Base-by-base conservation (phyloP, 352 stramenopile genomes). In the Phytophthora pluvialis region DNA sequence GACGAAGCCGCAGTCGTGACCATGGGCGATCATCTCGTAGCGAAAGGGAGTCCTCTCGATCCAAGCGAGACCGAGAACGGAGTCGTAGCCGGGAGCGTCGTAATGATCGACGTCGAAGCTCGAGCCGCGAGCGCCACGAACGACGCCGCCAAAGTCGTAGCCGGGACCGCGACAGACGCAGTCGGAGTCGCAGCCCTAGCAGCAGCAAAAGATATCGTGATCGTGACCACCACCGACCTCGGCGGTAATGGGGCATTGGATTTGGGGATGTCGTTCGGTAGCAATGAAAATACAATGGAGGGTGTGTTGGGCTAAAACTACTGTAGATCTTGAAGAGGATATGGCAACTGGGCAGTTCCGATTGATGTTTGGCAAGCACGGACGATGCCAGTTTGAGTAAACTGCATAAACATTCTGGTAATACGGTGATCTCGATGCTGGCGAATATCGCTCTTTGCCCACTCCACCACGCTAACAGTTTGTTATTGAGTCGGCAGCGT, bases 1-100 rank as follows among this genome's bases (percentile, higher is more conserved):
- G 31, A 13, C 69, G 35, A 42, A 71, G 64, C 26, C 57, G 72
- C 28, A 77, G 63, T 56, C 55, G 52, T 21, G 66, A 77, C 3
- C 57, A 38, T 48, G 39, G n/a, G 33, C 33, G 33, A 36, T 60
- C 42, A 12, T 45, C 56, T 16, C 52, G 44, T 42, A 52, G 18
- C 16, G 40, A 57, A 66, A 55, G 42, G 18, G 49, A 69, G 5
- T 51, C 21, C 1, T 56, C 47, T 36, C 63, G 63, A 64, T 64
- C 43, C 12, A 65, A 63, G 31, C 40, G 58, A 59, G 42, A 58
- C 5, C 38, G 40, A 21, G 54, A 53, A 44, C 35, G 38, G 18
- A 61, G 50, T 35, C 54, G 35, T 13, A 70, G 54, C 36, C 48
- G 53, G 11, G 48, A 62, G 28, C 55, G 57, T 36, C 44, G 12